These are phyloP conservation scores for sorghum (Sorghum bicolor) DNA, from an alignment of 176 grass and related monocot species.

Conservation along the genomic window Sorghum_bicolor_NCBIv3 NC_012875.2:52065501-52066000, in stretches of 20 bases:
- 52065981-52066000: constrained; percentile 23
- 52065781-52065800: background rate
- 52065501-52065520: background rate
- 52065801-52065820: background rate
- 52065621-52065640: background rate
- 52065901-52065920: constrained; percentile 3
- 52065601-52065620: background rate
- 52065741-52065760: background rate
- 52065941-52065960: constrained; percentile 36
- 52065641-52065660: background rate
- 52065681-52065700: background rate
- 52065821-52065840: background rate
- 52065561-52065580: background rate
- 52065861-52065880: background rate
- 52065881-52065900: background rate
- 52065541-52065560: background rate
- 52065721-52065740: background rate
- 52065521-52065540: background rate
- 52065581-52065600: background rate
- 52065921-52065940: background rate
- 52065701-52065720: background rate
- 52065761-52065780: background rate
- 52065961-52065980: constrained; percentile 24
- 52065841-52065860: background rate
- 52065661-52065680: background rate